Evolutionary conservation across 352 stramenopile genomes (phyloP), one percentile per base, ranked within the genome.

Genomic region (Phytopythium oedochilum): DNA sequence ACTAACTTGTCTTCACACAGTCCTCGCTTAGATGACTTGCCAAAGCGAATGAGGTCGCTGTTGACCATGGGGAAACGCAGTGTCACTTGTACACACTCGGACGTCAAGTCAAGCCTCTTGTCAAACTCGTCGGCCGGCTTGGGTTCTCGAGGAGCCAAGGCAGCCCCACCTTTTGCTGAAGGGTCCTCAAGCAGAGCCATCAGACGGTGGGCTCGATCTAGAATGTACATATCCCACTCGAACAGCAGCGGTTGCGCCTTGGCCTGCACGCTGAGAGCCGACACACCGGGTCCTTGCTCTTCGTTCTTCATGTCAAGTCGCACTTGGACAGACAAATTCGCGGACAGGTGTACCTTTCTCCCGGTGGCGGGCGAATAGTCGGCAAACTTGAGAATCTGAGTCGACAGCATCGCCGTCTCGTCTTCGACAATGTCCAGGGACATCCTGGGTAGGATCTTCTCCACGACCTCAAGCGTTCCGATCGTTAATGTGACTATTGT

Each of bases 221-320:
- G 64, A 35, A 96, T 60, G 61, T 92, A 86, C 84, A 94, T 91
- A 71, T 96, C 86, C 73, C 72, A 92, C 68, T 96, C 86, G 11
- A 96, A 49, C 2, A 92, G 52, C 40, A 96, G 65, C 7, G 86
- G 84, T 32, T 93, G 86, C 3, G 74, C 65, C 39, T 89, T 86
- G 38, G 92, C 66, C 52, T 80, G 72, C n/a, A 93, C 58, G 10
- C 70, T 62, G 18, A 91, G 53, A 5, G 68, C 79, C 29, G 83
- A 60, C 22, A 76, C 57, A 20, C 43, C 42, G 23, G 64, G 52
- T 5, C 47, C 52, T 8, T 70, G 70, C 18, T 66, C 65, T 42
- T 64, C 64, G 15, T 67, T 45, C 17, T 78, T 72, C 20, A 78
- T 78, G 50, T 92, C 75, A 22, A 93, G 61, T 3, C 81, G 79